Base-by-base conservation (phyloP, 2,329 filamentous ascomycete species). In the Ploettnerulaceae sp. region DNA sequence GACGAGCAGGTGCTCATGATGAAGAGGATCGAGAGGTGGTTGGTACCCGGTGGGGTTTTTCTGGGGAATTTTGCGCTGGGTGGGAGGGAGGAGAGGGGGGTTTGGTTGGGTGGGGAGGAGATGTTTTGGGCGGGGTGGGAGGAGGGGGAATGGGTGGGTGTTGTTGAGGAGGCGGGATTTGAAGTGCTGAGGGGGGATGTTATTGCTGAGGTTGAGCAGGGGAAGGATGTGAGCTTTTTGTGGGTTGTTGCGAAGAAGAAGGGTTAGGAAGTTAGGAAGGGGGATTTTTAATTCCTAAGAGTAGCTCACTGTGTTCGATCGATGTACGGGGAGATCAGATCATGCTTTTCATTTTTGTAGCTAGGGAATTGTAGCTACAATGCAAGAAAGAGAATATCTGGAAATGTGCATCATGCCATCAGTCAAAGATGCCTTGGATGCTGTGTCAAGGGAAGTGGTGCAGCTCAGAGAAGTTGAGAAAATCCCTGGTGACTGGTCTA, bases 11-110 rank as follows among this genome's bases (percentile, higher is more conserved):
- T 47, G 0, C 49, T 54, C 4, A 56, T 73, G 9, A 51, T 73
- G 11, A 14, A 28, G 8, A 63, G 64, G 17, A 66, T 71, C 12
- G 40, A 29, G 1, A 31, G 14, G 7, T 74, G 70, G 71, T 47
- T 73, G 34, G 71, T 67, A 36, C 67, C 67, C 1, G 68, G 67
- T 0, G 71, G 70, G 0, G 57, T 54, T 14, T 54, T 73, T n/a
- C 61, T 73, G 31, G 61, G 53, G 4, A 69, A 68, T 40, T 62
- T 70, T 26, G 59, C n/a, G 57, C 53, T n/a, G 29, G 39, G 6
- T 53, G 57, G 34, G 50, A 59, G 61, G 3, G 61, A 51, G 14
- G 18, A 12, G 12, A 62, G 57, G 55, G 58, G 49, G 15, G 44
- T 41, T 32, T 51, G 45, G 45, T 18, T 51, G 14, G 45, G 36